phyloP scores from a whole-genome alignment of 1,284 basidiomycete species.

The Bondarzewia mesenterica region DNA sequence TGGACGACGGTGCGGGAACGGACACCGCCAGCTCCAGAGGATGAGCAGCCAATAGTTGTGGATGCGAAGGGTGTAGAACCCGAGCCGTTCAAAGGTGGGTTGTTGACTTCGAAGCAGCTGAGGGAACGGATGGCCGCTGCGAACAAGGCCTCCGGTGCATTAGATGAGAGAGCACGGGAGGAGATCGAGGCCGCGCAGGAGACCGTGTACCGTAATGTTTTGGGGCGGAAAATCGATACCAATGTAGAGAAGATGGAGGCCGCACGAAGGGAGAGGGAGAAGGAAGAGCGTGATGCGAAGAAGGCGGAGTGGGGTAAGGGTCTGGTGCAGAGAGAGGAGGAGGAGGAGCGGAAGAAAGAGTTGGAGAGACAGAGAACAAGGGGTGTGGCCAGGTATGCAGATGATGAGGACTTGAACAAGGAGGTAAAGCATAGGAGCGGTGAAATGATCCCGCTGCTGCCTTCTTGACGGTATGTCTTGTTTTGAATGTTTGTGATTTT shows the following conservation, averaged over 20 bases:
- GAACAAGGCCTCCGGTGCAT: conserved; percentile 27
- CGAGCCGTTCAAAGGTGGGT: conserved; percentile 58
- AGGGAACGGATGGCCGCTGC: conserved; percentile 46
- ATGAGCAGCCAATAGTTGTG: conserved; percentile 65
- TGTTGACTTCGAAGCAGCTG: conserved; percentile 62
- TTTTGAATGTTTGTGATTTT: not conserved
- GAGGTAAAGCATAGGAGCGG: conserved; percentile 71
- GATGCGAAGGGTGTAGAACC: conserved; percentile 30
- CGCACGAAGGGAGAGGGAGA: conserved; percentile 66
- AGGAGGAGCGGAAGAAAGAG: conserved; percentile 55
- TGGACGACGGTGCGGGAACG: conserved; percentile 49
- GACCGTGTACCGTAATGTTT: conserved; percentile 91
- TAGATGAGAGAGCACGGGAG: conserved; percentile 21
- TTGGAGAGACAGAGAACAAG: conserved; percentile 58
- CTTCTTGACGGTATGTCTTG: conserved; percentile 74
- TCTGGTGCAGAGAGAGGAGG: conserved; percentile 76
- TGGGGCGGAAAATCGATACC: conserved; percentile 85
- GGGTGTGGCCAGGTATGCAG: conserved; percentile 71
- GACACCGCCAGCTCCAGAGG: conserved; percentile 46
- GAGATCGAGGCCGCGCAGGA: conserved; percentile 64
- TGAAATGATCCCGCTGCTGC: conserved; percentile 96
- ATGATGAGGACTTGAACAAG: conserved; percentile 82
- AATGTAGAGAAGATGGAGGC: conserved; percentile 80
- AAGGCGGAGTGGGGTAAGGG: conserved; percentile 99
- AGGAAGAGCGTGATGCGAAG: conserved; percentile 76